These are phyloP conservation scores for Cicer arietinum DNA, from an alignment of 306 rosid genomes.

Conservation along the genomic window DNA sequence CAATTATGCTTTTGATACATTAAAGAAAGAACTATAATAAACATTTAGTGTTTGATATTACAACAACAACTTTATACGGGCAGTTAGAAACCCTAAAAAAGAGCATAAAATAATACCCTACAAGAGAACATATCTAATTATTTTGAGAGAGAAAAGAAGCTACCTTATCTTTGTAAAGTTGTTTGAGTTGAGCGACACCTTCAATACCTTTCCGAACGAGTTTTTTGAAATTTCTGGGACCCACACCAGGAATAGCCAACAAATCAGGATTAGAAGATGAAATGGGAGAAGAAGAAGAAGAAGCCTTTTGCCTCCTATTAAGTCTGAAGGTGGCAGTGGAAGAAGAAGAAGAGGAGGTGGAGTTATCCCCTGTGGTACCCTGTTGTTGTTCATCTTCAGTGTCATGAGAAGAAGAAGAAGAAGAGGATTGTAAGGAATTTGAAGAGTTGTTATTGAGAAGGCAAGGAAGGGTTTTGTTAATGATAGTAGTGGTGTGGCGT, in stretches of 20 bases:
- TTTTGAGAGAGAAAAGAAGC: neutral
- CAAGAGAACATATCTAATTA: neutral
- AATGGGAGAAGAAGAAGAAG: conserved; percentile 46
- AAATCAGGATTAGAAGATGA: conserved; percentile 74
- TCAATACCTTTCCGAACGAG: conserved; percentile 84
- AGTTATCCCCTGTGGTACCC: neutral
- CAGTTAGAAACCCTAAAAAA: neutral
- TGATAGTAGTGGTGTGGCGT: neutral
- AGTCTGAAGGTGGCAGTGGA: conserved; percentile 34
- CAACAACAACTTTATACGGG: neutral
- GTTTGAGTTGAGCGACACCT: conserved; percentile 88
- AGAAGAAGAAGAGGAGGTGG: conserved; percentile 12
- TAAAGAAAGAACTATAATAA: neutral
- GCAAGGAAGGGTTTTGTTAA: conserved; percentile 53
- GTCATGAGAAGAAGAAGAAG: conserved; percentile 36
- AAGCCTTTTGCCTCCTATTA: conserved; percentile 62
- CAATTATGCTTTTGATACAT: neutral
- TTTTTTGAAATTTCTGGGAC: conserved; percentile 89
- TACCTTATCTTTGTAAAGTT: conserved; percentile 90
- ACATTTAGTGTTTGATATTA: neutral
- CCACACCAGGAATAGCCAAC: conserved; percentile 92
- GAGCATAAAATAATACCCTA: neutral
- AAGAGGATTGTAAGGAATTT: conserved; percentile 27
- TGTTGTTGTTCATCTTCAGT: neutral
- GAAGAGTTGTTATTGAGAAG: conserved; percentile 48